phyloP scores from a whole-genome alignment of 208 protist genomes.

The Porcisia hertigi region DNA sequence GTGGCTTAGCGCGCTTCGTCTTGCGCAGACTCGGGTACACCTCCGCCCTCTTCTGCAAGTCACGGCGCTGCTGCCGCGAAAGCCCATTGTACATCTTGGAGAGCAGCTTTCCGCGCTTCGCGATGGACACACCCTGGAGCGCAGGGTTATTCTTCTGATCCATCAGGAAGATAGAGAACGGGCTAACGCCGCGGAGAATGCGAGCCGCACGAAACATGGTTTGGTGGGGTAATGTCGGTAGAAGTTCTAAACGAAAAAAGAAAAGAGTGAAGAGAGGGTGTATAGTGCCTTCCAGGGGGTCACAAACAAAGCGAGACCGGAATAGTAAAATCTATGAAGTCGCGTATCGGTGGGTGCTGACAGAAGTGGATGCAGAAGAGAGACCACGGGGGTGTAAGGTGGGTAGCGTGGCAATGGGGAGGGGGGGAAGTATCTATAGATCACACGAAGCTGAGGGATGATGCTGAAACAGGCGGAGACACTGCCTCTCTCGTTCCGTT shows the following conservation, averaged over 20 bases:
- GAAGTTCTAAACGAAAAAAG: conserved; percentile 4
- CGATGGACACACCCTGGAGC: conserved; percentile 69
- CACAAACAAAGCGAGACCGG: neutral
- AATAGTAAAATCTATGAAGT: neutral
- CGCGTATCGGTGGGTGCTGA: neutral
- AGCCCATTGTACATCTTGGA: conserved; percentile 89
- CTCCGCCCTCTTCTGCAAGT: conserved; percentile 65
- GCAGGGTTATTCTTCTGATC: conserved; percentile 86
- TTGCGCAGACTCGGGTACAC: conserved; percentile 56
- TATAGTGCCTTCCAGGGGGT: too few relatives aligned
- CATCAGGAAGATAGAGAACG: conserved; percentile 89
- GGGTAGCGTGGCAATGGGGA: neutral
- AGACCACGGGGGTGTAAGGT: neutral
- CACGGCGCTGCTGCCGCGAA: conserved; percentile 47
- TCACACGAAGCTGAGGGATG: too few relatives aligned
- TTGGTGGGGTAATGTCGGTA: neutral
- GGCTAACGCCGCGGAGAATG: conserved; percentile 71
- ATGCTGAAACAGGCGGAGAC: neutral
- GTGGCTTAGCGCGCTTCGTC: conserved; percentile 17
- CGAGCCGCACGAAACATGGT: conserved; percentile 68
- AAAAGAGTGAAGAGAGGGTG: conserved; percentile 2
- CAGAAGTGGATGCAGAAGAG: neutral
- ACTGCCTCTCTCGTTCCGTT: neutral
- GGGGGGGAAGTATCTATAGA: too few relatives aligned
- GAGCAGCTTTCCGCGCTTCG: conserved; percentile 58